Evolutionary conservation across 805 yeast species (phyloP), one percentile per base, ranked within the genome.

Genomic region (Candida ascalaphidarum): DNA sequence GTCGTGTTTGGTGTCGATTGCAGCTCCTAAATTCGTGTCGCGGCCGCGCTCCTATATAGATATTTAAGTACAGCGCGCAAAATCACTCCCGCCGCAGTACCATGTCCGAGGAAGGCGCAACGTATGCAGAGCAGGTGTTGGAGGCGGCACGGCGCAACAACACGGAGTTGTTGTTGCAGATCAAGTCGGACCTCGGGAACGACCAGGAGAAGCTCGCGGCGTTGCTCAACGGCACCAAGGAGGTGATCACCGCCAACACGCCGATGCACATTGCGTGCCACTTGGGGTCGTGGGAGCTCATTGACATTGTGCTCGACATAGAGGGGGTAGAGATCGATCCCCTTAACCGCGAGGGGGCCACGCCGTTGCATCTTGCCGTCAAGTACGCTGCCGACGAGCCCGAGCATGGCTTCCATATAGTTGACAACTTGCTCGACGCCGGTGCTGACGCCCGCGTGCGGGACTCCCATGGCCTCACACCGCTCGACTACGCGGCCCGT

Each of bases 281-380:
- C 34, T 68, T 76, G 40, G 98, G 97, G 3, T 74, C 83, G 30
- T 83, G 79, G 70, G 96, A 86, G 44, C 81, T 81, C 20, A 62
- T 92, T 46, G 96, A 89, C 49, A 57, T 68, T 28, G 59, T 89
- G 12, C 63, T 89, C 34, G 96, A 89, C 51, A 77, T 80, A 30
- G 94, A 83, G 35, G 95, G 92, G 2, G 86, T 88, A 12, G 95
- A 88, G 40, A 77, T 88, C 17, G 95, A 92, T 51, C 92, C 95
- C 1, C 49, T 55, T 22, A 81, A 81, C 51, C 66, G 75, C 21
- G 80, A 79, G 29, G 88, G 86, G 21, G 88, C 83, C 39, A 84
- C 96, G 1, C 96, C 98, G 10, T 67, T 92, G 37, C 97, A 89
- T 54, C 58, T 71, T 36, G 94, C 95, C 4, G 95, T 79, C 9